A percentile compares a stretch with the other conserved stretches of the same genome.
These are phyloP conservation scores for Hibiscus syriacus DNA, from an alignment of 345 rosid genomes.

Conservation along the genomic window DNA sequence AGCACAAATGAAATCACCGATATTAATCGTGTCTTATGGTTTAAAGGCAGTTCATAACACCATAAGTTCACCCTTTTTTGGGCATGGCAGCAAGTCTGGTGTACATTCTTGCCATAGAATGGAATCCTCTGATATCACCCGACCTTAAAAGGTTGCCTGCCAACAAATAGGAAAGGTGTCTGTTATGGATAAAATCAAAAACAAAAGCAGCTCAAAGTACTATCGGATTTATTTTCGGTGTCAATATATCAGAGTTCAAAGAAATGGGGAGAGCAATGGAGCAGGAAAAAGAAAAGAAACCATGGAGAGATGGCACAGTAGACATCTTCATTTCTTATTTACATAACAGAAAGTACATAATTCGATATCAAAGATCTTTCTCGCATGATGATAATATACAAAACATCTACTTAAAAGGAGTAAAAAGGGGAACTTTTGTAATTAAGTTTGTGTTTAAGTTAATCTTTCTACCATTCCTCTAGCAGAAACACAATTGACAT, in stretches of 20 bases:
- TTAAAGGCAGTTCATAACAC: conserved; percentile 40
- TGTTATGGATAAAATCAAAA: neutral
- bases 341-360: too few species aligned
- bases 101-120: conserved; percentile 96
- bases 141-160: conserved; percentile 88
- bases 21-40: conserved; percentile 25
- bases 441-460: neutral
- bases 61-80: conserved; percentile 61
- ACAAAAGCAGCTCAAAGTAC: neutral
- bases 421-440: neutral
- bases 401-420: neutral
- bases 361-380: neutral
- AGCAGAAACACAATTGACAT: too few species aligned
- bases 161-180: neutral
- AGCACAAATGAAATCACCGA: neutral
- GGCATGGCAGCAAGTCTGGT: conserved; percentile 87
- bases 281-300: neutral
- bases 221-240: too few species aligned
- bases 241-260: neutral
- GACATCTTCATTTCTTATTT: neutral
- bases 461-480: neutral
- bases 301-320: neutral
- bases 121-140: conserved; percentile 86
- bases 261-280: neutral
- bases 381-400: neutral